Base-by-base conservation (phyloP, 1,284 basidiomycete species). In the Irpex sp. region DNA sequence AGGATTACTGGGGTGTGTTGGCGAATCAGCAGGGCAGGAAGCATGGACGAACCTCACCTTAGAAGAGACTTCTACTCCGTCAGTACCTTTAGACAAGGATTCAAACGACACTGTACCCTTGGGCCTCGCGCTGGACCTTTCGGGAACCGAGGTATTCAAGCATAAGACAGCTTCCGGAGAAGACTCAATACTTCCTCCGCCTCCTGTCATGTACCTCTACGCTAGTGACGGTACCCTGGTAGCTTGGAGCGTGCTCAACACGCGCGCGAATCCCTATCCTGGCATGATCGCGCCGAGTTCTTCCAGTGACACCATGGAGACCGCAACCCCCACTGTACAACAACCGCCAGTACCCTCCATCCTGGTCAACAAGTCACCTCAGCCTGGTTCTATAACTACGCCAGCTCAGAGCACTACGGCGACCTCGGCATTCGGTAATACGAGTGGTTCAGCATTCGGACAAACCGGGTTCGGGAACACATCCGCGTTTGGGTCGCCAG, bases 151-250 rank as follows among this genome's bases (percentile, higher is more conserved):
- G 36, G 67, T 76, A 3, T 80, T 77, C 67, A 75, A 62, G 7
- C 74, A 77, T 61, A 78, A 76, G 5, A 76, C 73, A 2, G 71
- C 78, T 11, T 80, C 79, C 0, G 83, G 83, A 1, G 84, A 85
- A 63, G 78, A 72, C 64, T 73, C 70, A 37, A 75, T 79, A 17
- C 67, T 83, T 4, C 83, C 86, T 5, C 77, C 83, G n/a, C 81
- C 83, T 7, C 93, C 93, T 0, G 80, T 93, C 59, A 77, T 94
- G 71, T 90, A 87, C 70, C 84, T 87, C 4, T 94, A 93, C 72
- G 83, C 91, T 3, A 92, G 86, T 63, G 93, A 95, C 69, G 93
- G 93, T 17, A 90, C 92, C 0, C 63, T 95, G 39, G 81, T 88
- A 46, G 92, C 81, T 2, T 95, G 93, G 89, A 80, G 87, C 69